Base-by-base conservation (phyloP, 768 basidiomycete genomes). In the Leccinum longicurvipes region DNA sequence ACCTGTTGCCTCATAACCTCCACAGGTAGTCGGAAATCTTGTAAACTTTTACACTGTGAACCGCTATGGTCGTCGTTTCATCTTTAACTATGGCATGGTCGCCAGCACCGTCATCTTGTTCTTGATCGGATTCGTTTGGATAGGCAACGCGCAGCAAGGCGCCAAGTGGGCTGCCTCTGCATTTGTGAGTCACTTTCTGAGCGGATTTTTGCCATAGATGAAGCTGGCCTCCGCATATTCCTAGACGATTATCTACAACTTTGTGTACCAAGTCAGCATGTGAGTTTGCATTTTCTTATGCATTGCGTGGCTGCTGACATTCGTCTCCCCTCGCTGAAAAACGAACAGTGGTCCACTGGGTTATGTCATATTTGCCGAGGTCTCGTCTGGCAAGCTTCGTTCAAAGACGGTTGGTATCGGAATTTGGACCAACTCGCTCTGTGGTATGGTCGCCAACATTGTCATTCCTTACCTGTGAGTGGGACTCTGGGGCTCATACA, bases 241-340 rank as follows among this genome's bases (percentile, higher is more conserved):
- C 2, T 17, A 69, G 67, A 69, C 66, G 51, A 63, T 69, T 50
- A 57, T 70, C 46, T 70, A 69, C 51, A 70, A 68, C 55, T 70
- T 68, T 52, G 60, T 66, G 11, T 68, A 63, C 48, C 66, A 70
- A 56, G 42, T 29, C 19, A 53, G 60, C 55, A 68, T 70, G 68
- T 70, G 17, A 51, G 68, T 42, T 17, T n/a, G 3, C 4, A 3
- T 34, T 1, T 1, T 1, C 24, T 9, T 10, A 17, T 2, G 31
- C 28, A n/a, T 19, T 1, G 29, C 2, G 3, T 1, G 8, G 11
- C 23, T 15, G 27, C n/a, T 10, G 34, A 44, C 15, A n/a, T 25
- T 55, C 11, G 29, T 31, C 29, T 31, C 29, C 29, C 29, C 11
- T 31, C 29, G 0, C 28, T 31, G 28, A 29, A 31, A 10, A 50